phyloP scores from a whole-genome alignment of 768 basidiomycete genomes.

The Leucocoprinus sp. region DNA sequence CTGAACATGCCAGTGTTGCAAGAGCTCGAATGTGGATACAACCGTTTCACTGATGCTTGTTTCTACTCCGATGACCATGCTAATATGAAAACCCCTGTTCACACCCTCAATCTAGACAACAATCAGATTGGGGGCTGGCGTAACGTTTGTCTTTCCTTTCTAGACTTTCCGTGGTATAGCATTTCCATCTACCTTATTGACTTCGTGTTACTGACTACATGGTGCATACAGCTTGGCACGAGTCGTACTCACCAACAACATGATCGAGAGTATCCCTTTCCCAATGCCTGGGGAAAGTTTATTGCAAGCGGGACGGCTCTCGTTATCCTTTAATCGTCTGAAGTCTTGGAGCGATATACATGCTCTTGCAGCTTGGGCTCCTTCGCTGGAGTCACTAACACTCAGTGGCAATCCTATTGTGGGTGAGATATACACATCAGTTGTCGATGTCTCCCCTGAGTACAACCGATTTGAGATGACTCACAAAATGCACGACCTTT shows the following conservation, averaged over 20 bases:
- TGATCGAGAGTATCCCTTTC: constrained; percentile 41
- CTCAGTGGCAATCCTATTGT: constrained; percentile 58
- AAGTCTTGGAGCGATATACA: constrained; percentile 56
- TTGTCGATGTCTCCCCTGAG: constrained; percentile 1
- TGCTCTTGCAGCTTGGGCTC: constrained; percentile 60
- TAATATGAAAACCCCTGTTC: constrained; percentile 25
- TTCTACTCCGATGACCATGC: constrained; percentile 15
- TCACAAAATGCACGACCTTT: constrained; percentile 45
- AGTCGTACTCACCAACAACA: constrained; percentile 60
- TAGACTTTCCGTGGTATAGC: constrained; percentile 37
- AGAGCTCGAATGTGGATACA: constrained; percentile 65
- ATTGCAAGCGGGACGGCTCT: constrained; percentile 44
- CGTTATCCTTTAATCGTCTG: constrained; percentile 55
- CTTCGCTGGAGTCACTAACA: constrained; percentile 51
- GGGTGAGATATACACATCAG: constrained; percentile 27
- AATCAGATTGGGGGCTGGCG: constrained; percentile 57
- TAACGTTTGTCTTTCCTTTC: constrained; percentile 36
- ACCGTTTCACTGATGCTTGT: constrained; percentile 36
- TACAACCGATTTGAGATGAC: constrained; percentile 26
- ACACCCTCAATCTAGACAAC: constrained; percentile 60
- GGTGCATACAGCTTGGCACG: constrained; percentile 46
- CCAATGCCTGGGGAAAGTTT: constrained; percentile 21
- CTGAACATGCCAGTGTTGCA: constrained; percentile 45
- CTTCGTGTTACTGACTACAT: constrained; percentile 15
- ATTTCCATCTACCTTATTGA: constrained; percentile 12